Percentiles rank a stretch among this genome's conserved stretches.
phyloP scores from a whole-genome alignment of 202 grass and related monocot genomes.

The Panicum virgatum region DNA sequence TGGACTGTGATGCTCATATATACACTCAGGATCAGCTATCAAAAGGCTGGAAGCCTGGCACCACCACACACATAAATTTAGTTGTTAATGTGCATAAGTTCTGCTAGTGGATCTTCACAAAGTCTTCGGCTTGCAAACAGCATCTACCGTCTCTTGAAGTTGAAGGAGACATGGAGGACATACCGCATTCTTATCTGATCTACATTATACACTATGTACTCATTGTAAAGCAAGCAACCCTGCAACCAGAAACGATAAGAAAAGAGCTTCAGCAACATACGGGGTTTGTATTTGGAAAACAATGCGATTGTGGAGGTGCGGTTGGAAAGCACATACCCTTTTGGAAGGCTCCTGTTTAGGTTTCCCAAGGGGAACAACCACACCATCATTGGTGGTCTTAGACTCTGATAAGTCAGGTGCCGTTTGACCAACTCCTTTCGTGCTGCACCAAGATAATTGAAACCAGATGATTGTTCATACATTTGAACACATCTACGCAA shows the following conservation, averaged over 20 bases:
- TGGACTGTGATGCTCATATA: neutral
- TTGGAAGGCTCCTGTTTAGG: conserved; percentile 60
- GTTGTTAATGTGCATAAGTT: neutral
- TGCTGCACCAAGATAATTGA: conserved; percentile 55
- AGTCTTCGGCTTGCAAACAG: conserved; percentile 1
- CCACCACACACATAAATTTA: neutral
- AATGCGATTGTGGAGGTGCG: neutral
- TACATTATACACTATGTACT: conserved; percentile 89
- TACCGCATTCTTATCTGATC: conserved; percentile 96
- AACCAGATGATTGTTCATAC: conserved; percentile 29
- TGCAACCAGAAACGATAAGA: conserved; percentile 47
- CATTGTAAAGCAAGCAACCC: conserved; percentile 89
- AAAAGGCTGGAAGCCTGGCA: neutral
- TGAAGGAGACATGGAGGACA: conserved; percentile 75
- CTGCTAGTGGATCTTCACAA: neutral
- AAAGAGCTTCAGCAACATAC: neutral
- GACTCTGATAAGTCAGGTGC: conserved; percentile 57
- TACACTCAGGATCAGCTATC: neutral
- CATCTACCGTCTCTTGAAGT: conserved; percentile 58
- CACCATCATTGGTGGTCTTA: conserved; percentile 54
- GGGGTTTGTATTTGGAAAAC: neutral
- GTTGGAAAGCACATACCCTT: conserved; percentile 35
- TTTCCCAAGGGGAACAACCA: conserved; percentile 77
- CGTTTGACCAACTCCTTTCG: conserved; percentile 77
- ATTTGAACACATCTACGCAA: neutral